Percentiles rank a stretch among this genome's conserved stretches.
Evolutionary conservation across 306 rosid genomes (phyloP).

Genomic region (Cajanus cajan): DNA sequence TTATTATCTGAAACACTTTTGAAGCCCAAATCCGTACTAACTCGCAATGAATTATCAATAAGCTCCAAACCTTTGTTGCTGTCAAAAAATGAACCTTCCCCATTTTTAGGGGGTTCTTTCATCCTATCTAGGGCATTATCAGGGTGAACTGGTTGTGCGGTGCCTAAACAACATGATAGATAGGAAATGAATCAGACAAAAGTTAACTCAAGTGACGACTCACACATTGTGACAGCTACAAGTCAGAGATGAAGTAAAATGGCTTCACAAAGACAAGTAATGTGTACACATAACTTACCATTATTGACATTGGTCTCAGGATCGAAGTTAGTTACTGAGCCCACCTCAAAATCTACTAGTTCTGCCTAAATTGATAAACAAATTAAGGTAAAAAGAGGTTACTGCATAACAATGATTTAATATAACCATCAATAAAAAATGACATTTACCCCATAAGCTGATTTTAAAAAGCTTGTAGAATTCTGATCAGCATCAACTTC

Average conservation of each 20-base stretch:
- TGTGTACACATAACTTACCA: slow-evolving; percentile 34
- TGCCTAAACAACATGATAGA: slow-evolving; percentile 23
- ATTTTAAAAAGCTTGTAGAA: slow-evolving; percentile 19
- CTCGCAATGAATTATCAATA: slow-evolving; percentile 21
- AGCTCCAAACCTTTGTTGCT: slow-evolving; percentile 22
- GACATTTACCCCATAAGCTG: slow-evolving; percentile 38
- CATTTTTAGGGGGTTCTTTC: slow-evolving; percentile 9
- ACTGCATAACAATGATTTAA: neutral
- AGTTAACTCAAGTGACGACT: neutral
- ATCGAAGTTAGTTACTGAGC: neutral
- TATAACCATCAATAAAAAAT: neutral
- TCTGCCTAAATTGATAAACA: slow-evolving; percentile 39
- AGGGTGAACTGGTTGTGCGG: slow-evolving; percentile 12
- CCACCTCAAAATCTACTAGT: slow-evolving; percentile 18
- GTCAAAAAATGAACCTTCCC: slow-evolving; percentile 35
- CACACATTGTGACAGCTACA: neutral
- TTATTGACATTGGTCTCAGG: slow-evolving; percentile 1
- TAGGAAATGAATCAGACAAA: slow-evolving; percentile 23
- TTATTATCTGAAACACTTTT: slow-evolving; percentile 28
- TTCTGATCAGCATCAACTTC: slow-evolving; percentile 9
- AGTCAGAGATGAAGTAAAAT: slow-evolving; percentile 5
- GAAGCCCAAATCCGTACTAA: slow-evolving; percentile 32
- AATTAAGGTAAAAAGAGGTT: slow-evolving; percentile 8
- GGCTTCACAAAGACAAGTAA: neutral
- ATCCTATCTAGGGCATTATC: slow-evolving; percentile 14